Percentiles rank a stretch among this genome's conserved stretches.
These are phyloP conservation scores for Coelastrella sp. DNA, from an alignment of 139 green algal genomes.

Conservation along the genomic window DNA sequence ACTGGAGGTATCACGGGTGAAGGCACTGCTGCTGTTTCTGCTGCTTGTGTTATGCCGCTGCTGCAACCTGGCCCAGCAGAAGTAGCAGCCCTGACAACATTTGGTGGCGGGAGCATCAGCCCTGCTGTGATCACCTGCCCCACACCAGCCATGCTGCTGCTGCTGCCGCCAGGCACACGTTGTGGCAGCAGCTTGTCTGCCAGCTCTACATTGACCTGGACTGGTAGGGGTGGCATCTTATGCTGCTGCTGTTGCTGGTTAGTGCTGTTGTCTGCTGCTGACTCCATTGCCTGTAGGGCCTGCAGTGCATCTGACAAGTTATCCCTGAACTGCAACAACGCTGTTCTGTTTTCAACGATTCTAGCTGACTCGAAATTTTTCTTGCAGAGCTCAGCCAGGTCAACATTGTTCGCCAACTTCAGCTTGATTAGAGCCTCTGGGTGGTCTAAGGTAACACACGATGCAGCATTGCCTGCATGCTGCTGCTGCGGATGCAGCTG, in stretches of 20 bases:
- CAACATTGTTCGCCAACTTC: neutral
- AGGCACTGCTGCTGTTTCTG: neutral
- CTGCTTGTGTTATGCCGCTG: neutral
- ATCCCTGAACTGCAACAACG: neutral
- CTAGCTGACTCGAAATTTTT: neutral
- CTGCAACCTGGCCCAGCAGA: neutral
- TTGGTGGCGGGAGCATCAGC: neutral
- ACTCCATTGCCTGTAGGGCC: neutral
- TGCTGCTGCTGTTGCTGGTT: constrained; percentile 42
- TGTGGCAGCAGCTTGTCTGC: constrained; percentile 70
- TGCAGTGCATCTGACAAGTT: neutral
- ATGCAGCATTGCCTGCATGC: neutral
- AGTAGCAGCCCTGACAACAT: neutral
- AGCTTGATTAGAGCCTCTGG: neutral
- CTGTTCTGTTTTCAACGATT: neutral
- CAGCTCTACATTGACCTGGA: constrained; percentile 80
- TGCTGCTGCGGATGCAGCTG: neutral
- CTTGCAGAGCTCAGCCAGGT: neutral
- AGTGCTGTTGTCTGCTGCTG: neutral
- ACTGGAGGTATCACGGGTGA: neutral
- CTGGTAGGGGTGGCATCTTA: constrained; percentile 90
- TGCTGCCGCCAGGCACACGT: neutral
- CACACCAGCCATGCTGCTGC: neutral
- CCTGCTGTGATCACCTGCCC: neutral
- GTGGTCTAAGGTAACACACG: neutral